Base-by-base conservation (phyloP, 495 filamentous ascomycete genomes). In the Elasticomyces elasticus region DNA sequence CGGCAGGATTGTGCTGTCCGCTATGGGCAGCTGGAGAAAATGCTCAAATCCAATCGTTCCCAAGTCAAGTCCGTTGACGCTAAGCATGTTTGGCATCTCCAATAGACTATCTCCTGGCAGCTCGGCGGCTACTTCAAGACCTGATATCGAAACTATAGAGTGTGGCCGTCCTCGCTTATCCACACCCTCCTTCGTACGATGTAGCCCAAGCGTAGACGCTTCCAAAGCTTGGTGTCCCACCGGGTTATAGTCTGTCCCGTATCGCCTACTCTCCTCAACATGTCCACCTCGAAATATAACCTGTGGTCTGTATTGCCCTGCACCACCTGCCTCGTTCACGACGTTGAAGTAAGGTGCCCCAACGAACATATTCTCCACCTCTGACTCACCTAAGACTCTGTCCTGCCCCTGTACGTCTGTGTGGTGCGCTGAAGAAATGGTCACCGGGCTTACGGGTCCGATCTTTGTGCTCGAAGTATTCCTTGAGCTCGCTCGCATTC, bases 11-110 rank as follows among this genome's bases (percentile, higher is more conserved):
- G 24, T 62, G 5, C 76, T 72, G 63, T 89, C 86, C 13, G 81
- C 78, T 22, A 84, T 76, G 0, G 77, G 71, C 17, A 85, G 68
- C 65, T 89, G 83, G 19, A 89, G 71, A 17, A 82, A 87, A 47
- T 85, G 79, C 54, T 81, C 76, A 60, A 82, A 87, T n/a, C 85
- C 86, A 23, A 88, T 67, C 30, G 84, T 84, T 4, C 86, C 86
- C 37, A 80, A 79, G 62, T 91, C 86, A 37, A 78, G 69, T 41
- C 85, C 81, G 52, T 82, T 80, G 67, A 79, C 81, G 61, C 81
- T 83, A 41, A 89, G 72, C 85, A 89, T 91, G 65, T 77, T 85
- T 5, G 86, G 85, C 2, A 77, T 68, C 59, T 79, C 85, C 41
- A 56, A 24, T 42, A 56, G 13, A 41, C 31, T 25, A 17, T 31